A percentile compares a stretch with the other conserved stretches of the same genome.
phyloP scores from a whole-genome alignment of 495 filamentous ascomycete species.

The Sordaria brevicollis region DNA sequence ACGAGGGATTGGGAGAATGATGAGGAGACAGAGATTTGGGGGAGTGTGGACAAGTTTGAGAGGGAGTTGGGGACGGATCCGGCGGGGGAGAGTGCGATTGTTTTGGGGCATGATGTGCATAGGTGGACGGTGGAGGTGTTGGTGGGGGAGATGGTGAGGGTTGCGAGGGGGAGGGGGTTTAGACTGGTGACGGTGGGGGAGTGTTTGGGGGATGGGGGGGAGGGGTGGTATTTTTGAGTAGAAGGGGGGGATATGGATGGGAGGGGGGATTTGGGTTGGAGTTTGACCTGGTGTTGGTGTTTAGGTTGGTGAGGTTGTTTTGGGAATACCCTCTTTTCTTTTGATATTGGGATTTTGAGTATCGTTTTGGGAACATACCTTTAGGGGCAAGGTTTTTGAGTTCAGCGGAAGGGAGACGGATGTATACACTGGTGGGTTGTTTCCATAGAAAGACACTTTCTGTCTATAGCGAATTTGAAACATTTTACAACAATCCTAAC shows the following conservation, averaged over 20 bases:
- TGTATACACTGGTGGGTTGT: too few species aligned
- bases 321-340: not conserved
- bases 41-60: constrained; percentile 16
- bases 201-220: constrained; percentile 45
- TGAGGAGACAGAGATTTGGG: constrained; percentile 7
- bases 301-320: not conserved
- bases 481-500: not conserved
- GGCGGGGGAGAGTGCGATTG: constrained; percentile 13
- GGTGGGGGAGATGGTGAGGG: constrained; percentile 21
- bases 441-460: not conserved
- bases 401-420: not conserved
- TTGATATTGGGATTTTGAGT: not conserved
- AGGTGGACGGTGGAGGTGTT: constrained; percentile 22
- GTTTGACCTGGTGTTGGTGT: too few species aligned
- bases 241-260: not conserved
- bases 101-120: constrained; percentile 30
- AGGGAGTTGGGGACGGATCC: constrained; percentile 10
- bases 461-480: not conserved
- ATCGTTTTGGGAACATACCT: not conserved
- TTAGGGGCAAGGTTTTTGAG: not conserved
- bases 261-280: not conserved
- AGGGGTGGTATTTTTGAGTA: constrained; percentile 46
- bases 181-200: constrained; percentile 46
- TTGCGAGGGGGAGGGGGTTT: constrained; percentile 16
- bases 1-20: constrained; percentile 31